phyloP scores from a whole-genome alignment of 257 asterid genomes.

The Hygrophila difformis region DNA sequence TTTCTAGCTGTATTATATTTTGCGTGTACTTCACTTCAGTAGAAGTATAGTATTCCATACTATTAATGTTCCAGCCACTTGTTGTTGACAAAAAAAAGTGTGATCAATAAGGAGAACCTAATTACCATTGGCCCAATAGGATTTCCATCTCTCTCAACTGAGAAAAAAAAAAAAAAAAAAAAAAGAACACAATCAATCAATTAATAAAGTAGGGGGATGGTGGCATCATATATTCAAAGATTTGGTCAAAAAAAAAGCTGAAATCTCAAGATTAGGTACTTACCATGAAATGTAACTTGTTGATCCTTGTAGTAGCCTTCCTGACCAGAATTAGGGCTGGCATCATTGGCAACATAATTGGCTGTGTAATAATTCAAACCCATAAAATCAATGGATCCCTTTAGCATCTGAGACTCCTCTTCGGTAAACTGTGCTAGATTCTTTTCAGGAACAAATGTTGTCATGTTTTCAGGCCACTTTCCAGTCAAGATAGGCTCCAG shows the following conservation, averaged over 20 bases:
- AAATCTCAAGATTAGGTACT: neutral
- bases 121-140: too few species aligned
- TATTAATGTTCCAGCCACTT: too few species aligned
- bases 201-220: too few species aligned
- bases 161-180: too few species aligned
- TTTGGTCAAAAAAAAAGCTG: neutral
- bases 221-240: too few species aligned
- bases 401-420: slow-evolving; percentile 12
- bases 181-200: too few species aligned
- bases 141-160: too few species aligned
- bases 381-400: slow-evolving; percentile 21
- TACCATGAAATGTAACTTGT: neutral
- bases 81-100: too few species aligned
- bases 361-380: slow-evolving; percentile 28
- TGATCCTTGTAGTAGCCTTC: slow-evolving; percentile 7
- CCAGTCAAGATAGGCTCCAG: slow-evolving; percentile 21
- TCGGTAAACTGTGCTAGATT: slow-evolving; percentile 1
- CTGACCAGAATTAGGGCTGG: neutral
- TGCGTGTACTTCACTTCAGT: too few species aligned
- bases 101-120: too few species aligned
- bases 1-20: too few species aligned
- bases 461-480: slow-evolving; percentile 19
- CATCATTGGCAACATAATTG: slow-evolving; percentile 8
- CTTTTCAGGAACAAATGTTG: neutral
- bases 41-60: too few species aligned